These are phyloP conservation scores for Luzula sylvatica DNA, from an alignment of 176 grass and related monocot species.

Conservation along the genomic window DNA sequence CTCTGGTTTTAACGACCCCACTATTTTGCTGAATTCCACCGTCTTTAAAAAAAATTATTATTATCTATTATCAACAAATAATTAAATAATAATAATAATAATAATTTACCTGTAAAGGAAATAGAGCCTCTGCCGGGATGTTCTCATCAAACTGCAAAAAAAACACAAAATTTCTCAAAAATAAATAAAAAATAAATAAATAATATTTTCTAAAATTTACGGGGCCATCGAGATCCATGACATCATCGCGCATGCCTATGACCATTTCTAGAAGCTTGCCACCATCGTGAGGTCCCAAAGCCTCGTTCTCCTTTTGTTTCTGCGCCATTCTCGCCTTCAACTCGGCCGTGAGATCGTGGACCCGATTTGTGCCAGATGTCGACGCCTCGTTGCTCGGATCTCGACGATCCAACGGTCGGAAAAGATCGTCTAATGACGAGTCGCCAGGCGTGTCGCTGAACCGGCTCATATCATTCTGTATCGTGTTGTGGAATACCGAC, in stretches of 20 bases:
- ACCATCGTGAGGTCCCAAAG: slow-evolving; percentile 35
- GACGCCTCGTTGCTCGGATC: slow-evolving; percentile 64
- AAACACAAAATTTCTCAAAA: slow-evolving; percentile 10
- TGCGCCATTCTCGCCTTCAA: slow-evolving; percentile 56
- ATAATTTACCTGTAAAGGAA: slow-evolving; percentile 58
- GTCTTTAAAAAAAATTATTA: slow-evolving; percentile 37
- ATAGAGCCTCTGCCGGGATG: slow-evolving; percentile 53
- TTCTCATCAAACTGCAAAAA: slow-evolving; percentile 56
- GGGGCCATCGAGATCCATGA: slow-evolving; percentile 51
- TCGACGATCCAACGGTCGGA: slow-evolving; percentile 49
- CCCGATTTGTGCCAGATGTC: slow-evolving; percentile 42
- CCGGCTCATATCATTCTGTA: slow-evolving; percentile 38
- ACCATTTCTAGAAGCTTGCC: slow-evolving; percentile 60
- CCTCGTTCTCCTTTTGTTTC: slow-evolving; percentile 63
- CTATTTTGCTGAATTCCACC: slow-evolving; percentile 98
- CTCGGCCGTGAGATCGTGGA: slow-evolving; percentile 49
- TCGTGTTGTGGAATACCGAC: slow-evolving; percentile 21
- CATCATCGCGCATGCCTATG: slow-evolving; percentile 39
- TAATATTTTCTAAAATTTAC: slow-evolving; percentile 42
- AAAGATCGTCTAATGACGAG: slow-evolving; percentile 83
- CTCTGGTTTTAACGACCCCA: slow-evolving; percentile 66
- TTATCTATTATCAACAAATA: neutral
- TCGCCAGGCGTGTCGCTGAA: slow-evolving; percentile 91
- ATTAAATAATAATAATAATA: no score
- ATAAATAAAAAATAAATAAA: slow-evolving; percentile 16